phyloP scores from a whole-genome alignment of 1,139 yeast genomes.

The Suhomyces guaymorum region DNA sequence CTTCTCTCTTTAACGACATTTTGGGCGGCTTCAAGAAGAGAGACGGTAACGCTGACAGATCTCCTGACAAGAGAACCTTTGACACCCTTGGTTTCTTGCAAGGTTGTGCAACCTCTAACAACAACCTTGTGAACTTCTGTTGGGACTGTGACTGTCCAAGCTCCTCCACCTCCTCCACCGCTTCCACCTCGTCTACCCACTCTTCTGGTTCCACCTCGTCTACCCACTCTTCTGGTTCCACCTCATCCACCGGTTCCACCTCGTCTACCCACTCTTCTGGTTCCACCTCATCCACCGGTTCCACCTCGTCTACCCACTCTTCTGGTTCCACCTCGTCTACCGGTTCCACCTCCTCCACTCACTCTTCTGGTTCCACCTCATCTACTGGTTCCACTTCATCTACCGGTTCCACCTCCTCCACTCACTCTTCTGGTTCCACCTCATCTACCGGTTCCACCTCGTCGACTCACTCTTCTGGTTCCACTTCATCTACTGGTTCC shows the following conservation, averaged over 20 bases:
- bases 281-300: neutral
- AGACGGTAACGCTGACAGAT: conserved; percentile 11
- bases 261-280: conserved; percentile 2
- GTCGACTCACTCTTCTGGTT: conserved; percentile 1
- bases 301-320: conserved; percentile 2
- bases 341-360: conserved; percentile 1
- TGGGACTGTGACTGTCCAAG: conserved; percentile 26
- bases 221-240: conserved; percentile 1
- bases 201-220: conserved; percentile 6
- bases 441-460: neutral
- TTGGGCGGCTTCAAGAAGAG: conserved; percentile 13
- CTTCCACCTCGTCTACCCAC: conserved; percentile 1
- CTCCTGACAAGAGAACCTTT: conserved; percentile 15
- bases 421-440: conserved; percentile 1
- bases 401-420: conserved; percentile 2
- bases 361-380: neutral
- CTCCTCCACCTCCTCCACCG: conserved; percentile 2
- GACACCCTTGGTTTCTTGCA: conserved; percentile 16
- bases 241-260: conserved; percentile 5
- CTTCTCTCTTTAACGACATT: conserved; percentile 8
- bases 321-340: conserved; percentile 8
- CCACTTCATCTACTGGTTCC: conserved; percentile 1
- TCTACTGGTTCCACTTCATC: neutral
- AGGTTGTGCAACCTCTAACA: conserved; percentile 18
- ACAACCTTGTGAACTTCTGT: conserved; percentile 21